phyloP scores from a whole-genome alignment of 768 basidiomycete species.

The Tulasnella sp. region DNA sequence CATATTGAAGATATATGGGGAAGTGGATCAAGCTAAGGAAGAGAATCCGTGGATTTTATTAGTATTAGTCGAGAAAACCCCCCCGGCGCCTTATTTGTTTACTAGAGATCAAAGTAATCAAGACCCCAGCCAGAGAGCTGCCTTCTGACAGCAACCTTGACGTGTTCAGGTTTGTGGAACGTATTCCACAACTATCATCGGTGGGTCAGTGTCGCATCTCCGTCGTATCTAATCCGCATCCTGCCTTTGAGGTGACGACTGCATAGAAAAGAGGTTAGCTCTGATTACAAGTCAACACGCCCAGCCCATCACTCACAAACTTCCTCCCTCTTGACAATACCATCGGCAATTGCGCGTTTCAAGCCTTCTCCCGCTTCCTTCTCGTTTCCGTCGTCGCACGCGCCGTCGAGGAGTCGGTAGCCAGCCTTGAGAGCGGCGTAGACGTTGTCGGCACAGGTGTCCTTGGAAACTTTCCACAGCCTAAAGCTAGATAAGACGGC shows the following conservation, averaged over 20 bases:
- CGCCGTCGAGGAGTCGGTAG: conserved; percentile 82
- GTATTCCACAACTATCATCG: conserved; percentile 74
- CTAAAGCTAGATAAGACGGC: conserved; percentile 27
- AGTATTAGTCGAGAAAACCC: conserved; percentile 2
- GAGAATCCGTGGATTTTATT: not conserved
- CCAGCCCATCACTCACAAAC: conserved; percentile 58
- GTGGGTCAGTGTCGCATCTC: not conserved
- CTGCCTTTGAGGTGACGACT: conserved; percentile 82
- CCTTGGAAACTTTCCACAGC: conserved; percentile 35
- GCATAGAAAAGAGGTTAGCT: not conserved
- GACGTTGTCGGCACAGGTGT: conserved; percentile 51
- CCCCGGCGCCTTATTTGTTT: not conserved
- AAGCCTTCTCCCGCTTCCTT: conserved; percentile 79
- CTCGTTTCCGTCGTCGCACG: conserved; percentile 87
- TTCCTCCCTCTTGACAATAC: conserved; percentile 82
- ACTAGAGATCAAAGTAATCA: conserved; percentile 47
- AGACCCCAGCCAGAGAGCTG: conserved; percentile 80
- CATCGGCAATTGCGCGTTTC: conserved; percentile 69
- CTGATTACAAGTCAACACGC: not conserved
- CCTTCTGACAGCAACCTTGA: conserved; percentile 50
- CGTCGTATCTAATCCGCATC: conserved; percentile 10
- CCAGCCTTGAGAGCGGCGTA: conserved; percentile 83
- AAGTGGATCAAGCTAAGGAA: conserved; percentile 64
- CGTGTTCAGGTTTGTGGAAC: conserved; percentile 73
- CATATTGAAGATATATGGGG: conserved; percentile 75